These are phyloP conservation scores for Mycena alexandri DNA, from an alignment of 768 basidiomycete species.

Conservation along the genomic window DNA sequence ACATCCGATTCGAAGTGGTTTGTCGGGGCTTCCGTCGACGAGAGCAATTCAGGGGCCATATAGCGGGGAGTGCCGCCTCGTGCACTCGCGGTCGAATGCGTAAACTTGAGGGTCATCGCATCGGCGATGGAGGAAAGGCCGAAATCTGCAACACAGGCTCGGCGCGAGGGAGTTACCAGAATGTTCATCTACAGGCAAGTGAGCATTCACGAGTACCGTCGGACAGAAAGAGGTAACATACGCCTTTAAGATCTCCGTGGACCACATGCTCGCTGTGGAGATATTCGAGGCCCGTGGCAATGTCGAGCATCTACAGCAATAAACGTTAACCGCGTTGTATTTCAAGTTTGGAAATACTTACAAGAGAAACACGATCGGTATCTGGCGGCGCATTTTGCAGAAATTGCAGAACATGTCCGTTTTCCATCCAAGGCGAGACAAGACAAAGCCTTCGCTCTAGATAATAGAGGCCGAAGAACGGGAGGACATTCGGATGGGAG, in stretches of 20 bases:
- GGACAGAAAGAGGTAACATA: conserved; percentile 12
- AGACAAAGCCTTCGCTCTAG: conserved; percentile 19
- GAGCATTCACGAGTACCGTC: neutral
- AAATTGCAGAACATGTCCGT: conserved; percentile 31
- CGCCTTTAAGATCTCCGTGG: conserved; percentile 40
- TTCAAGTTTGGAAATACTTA: neutral
- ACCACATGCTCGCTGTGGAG: conserved; percentile 32
- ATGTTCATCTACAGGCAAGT: conserved; percentile 31
- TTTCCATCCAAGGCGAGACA: conserved; percentile 35
- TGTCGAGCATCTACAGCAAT: conserved; percentile 25
- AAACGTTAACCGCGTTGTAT: neutral
- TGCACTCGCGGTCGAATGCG: conserved; percentile 26
- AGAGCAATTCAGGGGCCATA: conserved; percentile 27
- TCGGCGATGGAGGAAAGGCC: conserved; percentile 34
- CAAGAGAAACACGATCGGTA: conserved; percentile 20
- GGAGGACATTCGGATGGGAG: conserved; percentile 30
- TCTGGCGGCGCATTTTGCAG: conserved; percentile 15
- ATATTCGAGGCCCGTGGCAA: conserved; percentile 26
- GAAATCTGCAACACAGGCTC: conserved; percentile 37
- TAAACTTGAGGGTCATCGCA: conserved; percentile 22
- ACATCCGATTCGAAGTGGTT: conserved; percentile 27
- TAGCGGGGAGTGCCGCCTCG: conserved; percentile 29
- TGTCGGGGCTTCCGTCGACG: neutral
- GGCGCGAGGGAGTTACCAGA: conserved; percentile 34
- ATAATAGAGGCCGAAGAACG: conserved; percentile 32